These are phyloP conservation scores for Mycena capillaripes DNA, from an alignment of 768 basidiomycete species.

Conservation along the genomic window DNA sequence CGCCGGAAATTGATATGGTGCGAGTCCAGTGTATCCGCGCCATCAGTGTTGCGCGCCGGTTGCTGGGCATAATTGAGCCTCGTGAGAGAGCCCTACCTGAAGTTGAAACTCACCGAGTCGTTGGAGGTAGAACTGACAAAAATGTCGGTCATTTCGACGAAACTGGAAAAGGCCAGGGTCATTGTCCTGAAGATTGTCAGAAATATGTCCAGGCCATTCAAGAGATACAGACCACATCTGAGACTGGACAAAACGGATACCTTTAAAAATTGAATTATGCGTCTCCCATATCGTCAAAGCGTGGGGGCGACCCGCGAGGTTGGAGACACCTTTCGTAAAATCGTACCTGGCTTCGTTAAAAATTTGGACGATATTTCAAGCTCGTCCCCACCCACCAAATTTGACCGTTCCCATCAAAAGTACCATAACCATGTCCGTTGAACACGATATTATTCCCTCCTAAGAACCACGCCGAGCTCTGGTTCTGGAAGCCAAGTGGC, in stretches of 20 bases:
- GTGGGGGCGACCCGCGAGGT: conserved; percentile 54
- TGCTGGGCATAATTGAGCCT: conserved; percentile 28
- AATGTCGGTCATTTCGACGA: conserved; percentile 53
- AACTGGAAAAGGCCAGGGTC: conserved; percentile 49
- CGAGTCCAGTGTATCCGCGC: conserved; percentile 53
- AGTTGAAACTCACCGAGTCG: conserved; percentile 40
- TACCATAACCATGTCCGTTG: conserved; percentile 50
- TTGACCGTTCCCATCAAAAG: conserved; percentile 58
- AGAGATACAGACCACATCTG: conserved; percentile 50
- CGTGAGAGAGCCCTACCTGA: not conserved
- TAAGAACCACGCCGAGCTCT: conserved; percentile 53
- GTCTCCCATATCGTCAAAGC: conserved; percentile 52
- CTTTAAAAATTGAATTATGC: conserved; percentile 50
- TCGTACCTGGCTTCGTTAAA: conserved; percentile 46
- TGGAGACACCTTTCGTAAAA: conserved; percentile 52
- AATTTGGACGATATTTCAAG: not conserved
- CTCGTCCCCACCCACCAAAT: conserved; percentile 47
- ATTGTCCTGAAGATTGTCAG: conserved; percentile 42
- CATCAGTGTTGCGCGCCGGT: conserved; percentile 54
- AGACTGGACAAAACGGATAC: conserved; percentile 55
- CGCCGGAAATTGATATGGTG: conserved; percentile 54
- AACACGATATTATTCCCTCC: conserved; percentile 48
- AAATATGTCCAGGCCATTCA: not conserved
- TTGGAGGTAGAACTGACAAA: conserved; percentile 56
- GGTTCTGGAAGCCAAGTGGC: conserved; percentile 53